Percentiles rank a stretch among this genome's conserved stretches.
Evolutionary conservation across 2,329 filamentous ascomycete species (phyloP).

Genomic region (Fusarium albidum): DNA sequence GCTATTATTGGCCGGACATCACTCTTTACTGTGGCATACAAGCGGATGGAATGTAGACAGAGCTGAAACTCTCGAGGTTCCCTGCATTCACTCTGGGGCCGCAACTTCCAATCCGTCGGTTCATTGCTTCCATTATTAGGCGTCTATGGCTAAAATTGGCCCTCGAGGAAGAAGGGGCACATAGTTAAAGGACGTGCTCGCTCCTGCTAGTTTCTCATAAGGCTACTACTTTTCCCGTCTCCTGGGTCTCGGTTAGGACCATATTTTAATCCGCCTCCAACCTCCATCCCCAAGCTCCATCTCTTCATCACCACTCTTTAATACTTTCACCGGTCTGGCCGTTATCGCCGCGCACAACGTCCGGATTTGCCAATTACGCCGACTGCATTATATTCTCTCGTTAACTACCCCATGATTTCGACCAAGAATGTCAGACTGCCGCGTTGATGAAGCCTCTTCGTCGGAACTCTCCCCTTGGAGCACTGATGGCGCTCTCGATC

Average conservation of each 20-base stretch:
- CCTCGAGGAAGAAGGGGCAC: neutral
- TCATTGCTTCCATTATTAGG: neutral
- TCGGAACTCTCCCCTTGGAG: constrained; percentile 56
- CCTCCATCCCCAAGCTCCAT: constrained; percentile 4
- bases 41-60: too few relatives aligned
- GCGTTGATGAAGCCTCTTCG: constrained; percentile 43
- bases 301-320: constrained; percentile 13
- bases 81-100: too few relatives aligned
- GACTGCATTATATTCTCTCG: neutral
- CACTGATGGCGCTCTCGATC: constrained; percentile 53
- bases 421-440: constrained; percentile 44
- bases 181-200: neutral
- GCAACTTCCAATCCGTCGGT: too few relatives aligned
- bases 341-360: neutral
- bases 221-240: neutral
- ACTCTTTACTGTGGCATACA: too few relatives aligned
- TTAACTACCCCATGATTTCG: constrained; percentile 34
- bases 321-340: neutral
- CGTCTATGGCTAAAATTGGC: neutral
- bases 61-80: too few relatives aligned
- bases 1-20: too few relatives aligned
- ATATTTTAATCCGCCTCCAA: neutral
- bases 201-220: constrained; percentile 3
- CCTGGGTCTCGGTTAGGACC: neutral
- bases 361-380: constrained; percentile 1